Evolutionary conservation across 208 protist species (phyloP).

Genomic region (Trypanosoma platydactyli): DNA sequence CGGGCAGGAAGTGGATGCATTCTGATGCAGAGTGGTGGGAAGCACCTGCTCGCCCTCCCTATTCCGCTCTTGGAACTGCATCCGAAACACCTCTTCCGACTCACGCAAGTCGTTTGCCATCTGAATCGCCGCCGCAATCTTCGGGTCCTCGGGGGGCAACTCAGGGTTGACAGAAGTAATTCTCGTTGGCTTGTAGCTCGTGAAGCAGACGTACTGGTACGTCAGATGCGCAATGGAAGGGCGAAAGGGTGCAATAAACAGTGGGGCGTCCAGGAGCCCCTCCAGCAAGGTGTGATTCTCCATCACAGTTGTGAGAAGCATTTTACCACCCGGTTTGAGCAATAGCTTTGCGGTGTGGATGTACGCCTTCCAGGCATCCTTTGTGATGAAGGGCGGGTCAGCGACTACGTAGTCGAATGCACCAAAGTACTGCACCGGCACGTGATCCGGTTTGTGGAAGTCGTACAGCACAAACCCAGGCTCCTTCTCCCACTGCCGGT

Average conservation of each 20-base stretch:
- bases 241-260: constrained; percentile 82
- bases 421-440: constrained; percentile 71
- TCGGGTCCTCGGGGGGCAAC: constrained; percentile 30
- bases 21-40: constrained; percentile 23
- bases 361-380: constrained; percentile 87
- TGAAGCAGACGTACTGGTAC: constrained; percentile 94
- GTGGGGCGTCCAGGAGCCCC: constrained; percentile 50
- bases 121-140: constrained; percentile 43
- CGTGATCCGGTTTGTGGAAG: constrained; percentile 71
- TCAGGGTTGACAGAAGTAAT: constrained; percentile 31
- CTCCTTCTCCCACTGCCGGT: constrained; percentile 76
- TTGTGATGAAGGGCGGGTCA: constrained; percentile 94
- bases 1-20: constrained; percentile 25
- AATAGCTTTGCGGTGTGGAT: constrained; percentile 63
- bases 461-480: constrained; percentile 87
- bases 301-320: constrained; percentile 89
- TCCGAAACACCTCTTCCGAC: constrained; percentile 63
- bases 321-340: constrained; percentile 59
- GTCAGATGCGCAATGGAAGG: constrained; percentile 84
- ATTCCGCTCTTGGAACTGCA: constrained; percentile 58
- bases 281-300: constrained; percentile 91
- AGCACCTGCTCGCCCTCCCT: constrained; percentile 61
- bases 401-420: constrained; percentile 91
- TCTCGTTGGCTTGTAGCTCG: constrained; percentile 71
- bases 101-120: constrained; percentile 77